Evolutionary conservation across 345 rosid genomes (phyloP).

Genomic region (Aquilaria sinensis): DNA sequence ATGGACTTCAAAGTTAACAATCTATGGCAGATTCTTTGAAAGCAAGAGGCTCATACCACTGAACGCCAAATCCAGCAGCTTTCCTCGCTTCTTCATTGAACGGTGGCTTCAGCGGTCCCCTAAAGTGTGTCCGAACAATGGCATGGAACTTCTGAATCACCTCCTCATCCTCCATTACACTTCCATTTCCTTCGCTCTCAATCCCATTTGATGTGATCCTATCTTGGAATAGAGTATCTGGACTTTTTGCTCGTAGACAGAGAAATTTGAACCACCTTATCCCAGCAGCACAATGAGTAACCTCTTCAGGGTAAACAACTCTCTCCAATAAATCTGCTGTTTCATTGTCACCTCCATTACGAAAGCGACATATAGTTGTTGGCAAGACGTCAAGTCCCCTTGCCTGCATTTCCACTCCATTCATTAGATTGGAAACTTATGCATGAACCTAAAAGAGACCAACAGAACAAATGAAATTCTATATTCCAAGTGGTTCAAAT

Average conservation of each 20-base stretch:
- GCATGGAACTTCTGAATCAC: constrained; percentile 58
- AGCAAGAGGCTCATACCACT: constrained; percentile 88
- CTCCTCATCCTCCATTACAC: constrained; percentile 29
- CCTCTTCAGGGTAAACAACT: constrained; percentile 81
- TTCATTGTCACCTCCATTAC: constrained; percentile 69
- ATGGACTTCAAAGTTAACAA: not conserved
- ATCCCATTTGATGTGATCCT: constrained; percentile 12
- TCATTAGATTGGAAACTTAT: constrained; percentile 6
- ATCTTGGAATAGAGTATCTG: constrained; percentile 7
- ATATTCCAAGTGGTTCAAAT: not conserved
- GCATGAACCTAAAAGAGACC: not conserved
- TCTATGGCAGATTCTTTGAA: constrained; percentile 28
- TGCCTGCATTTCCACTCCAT: constrained; percentile 40
- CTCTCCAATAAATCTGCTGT: constrained; percentile 71
- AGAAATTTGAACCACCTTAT: constrained; percentile 83
- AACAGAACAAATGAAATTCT: not conserved
- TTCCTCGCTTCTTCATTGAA: constrained; percentile 79
- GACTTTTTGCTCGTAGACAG: constrained; percentile 42
- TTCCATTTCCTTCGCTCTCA: constrained; percentile 21
- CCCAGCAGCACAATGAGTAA: constrained; percentile 95
- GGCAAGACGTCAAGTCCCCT: constrained; percentile 94
- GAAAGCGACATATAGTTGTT: constrained; percentile 74
- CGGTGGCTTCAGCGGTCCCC: constrained; percentile 97
- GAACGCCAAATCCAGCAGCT: constrained; percentile 88
- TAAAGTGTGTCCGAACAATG: constrained; percentile 60